Percentiles rank a stretch among this genome's conserved stretches.
Conservation (phyloP, 345 rosid genomes). For the Eutrema japonicum region DNA sequence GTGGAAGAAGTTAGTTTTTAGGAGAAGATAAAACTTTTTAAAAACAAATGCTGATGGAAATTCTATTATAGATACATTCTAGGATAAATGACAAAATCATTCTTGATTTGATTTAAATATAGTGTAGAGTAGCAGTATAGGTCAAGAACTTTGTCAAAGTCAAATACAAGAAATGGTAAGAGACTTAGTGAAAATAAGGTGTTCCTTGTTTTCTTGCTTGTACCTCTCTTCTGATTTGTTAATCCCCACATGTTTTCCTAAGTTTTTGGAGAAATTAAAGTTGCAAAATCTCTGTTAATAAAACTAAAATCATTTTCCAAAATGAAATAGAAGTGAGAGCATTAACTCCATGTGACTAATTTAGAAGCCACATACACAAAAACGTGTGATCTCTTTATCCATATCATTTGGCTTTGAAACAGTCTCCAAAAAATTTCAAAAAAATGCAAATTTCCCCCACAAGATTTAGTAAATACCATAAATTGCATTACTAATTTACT, state of each 20-base stretch:
- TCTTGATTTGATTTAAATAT: constrained; percentile 9
- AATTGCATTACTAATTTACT: constrained; percentile 3
- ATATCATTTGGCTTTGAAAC: constrained; percentile 25
- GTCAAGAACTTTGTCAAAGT: constrained; percentile 41
- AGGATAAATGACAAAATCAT: constrained; percentile 4
- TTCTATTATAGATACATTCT: constrained; percentile 1
- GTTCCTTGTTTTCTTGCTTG: constrained; percentile 42
- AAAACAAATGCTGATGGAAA: background rate
- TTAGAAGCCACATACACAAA: constrained; percentile 7
- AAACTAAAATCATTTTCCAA: background rate
- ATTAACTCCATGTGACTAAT: constrained; percentile 16
- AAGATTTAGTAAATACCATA: constrained; percentile 5
- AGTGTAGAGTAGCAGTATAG: constrained; percentile 28
- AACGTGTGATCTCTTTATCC: constrained; percentile 12
- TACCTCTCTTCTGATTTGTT: constrained; percentile 44
- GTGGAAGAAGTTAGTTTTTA: constrained; percentile 42
- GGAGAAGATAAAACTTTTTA: constrained; percentile 7
- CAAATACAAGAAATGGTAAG: constrained; percentile 40
- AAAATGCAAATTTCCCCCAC: background rate
- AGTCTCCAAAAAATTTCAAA: background rate
- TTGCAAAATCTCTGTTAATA: constrained; percentile 20
- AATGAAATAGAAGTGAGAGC: constrained; percentile 7
- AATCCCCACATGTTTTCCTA: constrained; percentile 40
- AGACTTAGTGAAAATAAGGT: constrained; percentile 40
- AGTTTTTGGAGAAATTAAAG: constrained; percentile 25